Conservation (phyloP, 1,139 yeast genomes). For the Yamadazyma triangularis region DNA sequence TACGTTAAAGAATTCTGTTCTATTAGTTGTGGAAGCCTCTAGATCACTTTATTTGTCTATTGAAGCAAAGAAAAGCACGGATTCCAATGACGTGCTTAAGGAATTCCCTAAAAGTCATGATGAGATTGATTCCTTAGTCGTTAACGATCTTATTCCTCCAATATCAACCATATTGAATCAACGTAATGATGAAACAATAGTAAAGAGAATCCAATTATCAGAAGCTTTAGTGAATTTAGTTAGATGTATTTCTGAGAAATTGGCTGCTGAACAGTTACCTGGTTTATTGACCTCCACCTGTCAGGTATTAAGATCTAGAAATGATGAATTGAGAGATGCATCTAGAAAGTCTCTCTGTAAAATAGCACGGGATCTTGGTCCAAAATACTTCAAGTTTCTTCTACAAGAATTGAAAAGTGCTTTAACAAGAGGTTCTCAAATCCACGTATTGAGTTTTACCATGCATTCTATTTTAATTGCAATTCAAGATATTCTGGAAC, state of each 20-base stretch:
- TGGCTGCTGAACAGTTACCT: conserved; percentile 60
- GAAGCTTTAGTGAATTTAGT: conserved; percentile 76
- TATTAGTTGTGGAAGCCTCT: conserved; percentile 61
- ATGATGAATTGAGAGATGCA: conserved; percentile 86
- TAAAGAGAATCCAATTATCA: conserved; percentile 71
- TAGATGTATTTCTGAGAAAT: conserved; percentile 56
- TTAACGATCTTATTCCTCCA: conserved; percentile 58
- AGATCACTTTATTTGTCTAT: conserved; percentile 40
- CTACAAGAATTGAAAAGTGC: conserved; percentile 76
- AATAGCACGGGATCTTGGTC: conserved; percentile 63
- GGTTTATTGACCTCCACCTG: conserved; percentile 80
- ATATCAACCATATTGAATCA: conserved; percentile 54
- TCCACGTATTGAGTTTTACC: conserved; percentile 88
- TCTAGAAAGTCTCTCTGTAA: conserved; percentile 73
- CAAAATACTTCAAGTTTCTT: conserved; percentile 68
- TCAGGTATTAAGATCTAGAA: conserved; percentile 80
- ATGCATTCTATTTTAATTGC: conserved; percentile 67
- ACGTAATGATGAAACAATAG: conserved; percentile 75
- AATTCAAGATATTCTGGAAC: conserved; percentile 42
- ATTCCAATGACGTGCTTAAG: conserved; percentile 17
- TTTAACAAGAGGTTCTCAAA: conserved; percentile 83
- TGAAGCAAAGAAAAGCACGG: conserved; percentile 10
- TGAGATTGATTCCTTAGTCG: conserved; percentile 47
- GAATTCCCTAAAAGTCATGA: conserved; percentile 33
- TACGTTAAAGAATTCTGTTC: conserved; percentile 54